Base-by-base conservation (phyloP, 495 filamentous ascomycete genomes). In the Penicillium subrubescens region DNA sequence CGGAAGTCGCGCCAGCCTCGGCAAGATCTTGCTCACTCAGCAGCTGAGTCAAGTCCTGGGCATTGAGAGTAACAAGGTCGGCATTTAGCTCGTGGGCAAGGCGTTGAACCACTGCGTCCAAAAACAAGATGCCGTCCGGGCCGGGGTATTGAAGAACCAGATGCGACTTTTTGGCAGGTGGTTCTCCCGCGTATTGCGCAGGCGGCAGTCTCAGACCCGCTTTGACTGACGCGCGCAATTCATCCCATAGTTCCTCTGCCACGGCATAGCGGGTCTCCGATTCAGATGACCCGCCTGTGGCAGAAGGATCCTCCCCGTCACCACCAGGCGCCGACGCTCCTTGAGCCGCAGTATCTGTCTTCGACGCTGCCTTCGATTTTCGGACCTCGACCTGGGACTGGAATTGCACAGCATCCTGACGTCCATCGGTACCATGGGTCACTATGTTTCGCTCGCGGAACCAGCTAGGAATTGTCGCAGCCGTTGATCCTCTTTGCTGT, bases 41-140 rank as follows among this genome's bases (percentile, higher is more conserved):
- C 44, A 98, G 79, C 60, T 93, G 82, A 15, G 92, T 90, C 65
- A 99, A 82, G 72, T 93, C 91, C 64, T 90, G 88, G 15, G 93
- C 88, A 74, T 90, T 87, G 15, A 99, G 75, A 25, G 86, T 84
- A 37, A 99, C 78, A 6, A 97, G 71, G 73, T 98, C 91, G n/a
- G 93, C 88, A 35, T 79, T 76, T 14, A 90, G 62, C 19, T 85
- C 80, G 12, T 76, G 70, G 2, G 92, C 90, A 34, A 91, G 75
- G 33, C 75, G 77, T 50, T 84, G 78, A 8, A 91, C 83, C 31
- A 91, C 71, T 2, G 75, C 72, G 60, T 90, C 82, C 41, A 94
- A 74, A 59, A 87, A 85, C 34, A 76, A 69, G 27, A 82, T 82
- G 0, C 83, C 83, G 55, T 87, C 84, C 48, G 83, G 78, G 39